Conservation (phyloP, 441 rosid genomes). For the Corymbia calophylla region DNA sequence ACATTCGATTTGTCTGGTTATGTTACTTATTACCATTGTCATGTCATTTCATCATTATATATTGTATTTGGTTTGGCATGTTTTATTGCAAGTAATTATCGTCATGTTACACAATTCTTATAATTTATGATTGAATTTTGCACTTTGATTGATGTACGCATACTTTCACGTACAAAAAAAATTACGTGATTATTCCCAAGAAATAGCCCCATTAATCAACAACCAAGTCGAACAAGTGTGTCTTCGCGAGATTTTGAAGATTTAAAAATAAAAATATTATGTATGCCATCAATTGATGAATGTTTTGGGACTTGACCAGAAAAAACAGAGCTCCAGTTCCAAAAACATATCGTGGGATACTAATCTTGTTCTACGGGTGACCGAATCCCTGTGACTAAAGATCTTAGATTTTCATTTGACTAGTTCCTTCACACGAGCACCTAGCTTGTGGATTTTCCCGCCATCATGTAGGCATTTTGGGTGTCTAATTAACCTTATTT, state of each 20-base stretch:
- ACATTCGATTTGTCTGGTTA: neutral
- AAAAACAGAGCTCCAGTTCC: too few relatives aligned
- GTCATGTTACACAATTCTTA: neutral
- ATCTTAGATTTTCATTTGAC: neutral
- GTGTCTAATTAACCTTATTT: neutral
- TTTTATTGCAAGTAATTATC: neutral
- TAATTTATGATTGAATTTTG: neutral
- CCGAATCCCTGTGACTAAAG: neutral
- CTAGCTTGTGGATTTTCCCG: accelerated
- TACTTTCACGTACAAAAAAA: neutral
- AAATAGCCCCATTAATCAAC: neutral
- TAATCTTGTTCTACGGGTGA: too few relatives aligned
- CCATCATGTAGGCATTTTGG: neutral
- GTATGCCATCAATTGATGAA: neutral
- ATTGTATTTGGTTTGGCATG: too few relatives aligned
- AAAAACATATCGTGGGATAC: neutral
- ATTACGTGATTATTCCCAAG: neutral
- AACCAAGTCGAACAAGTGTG: neutral
- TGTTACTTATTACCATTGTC: accelerated
- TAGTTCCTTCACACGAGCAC: neutral
- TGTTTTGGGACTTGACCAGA: neutral
- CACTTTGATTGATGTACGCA: neutral
- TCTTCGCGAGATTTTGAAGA: neutral
- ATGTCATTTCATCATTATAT: too few relatives aligned
- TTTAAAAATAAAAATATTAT: too few relatives aligned